Conservation (phyloP, 805 yeast species). For the Candida xiaguanensis region DNA sequence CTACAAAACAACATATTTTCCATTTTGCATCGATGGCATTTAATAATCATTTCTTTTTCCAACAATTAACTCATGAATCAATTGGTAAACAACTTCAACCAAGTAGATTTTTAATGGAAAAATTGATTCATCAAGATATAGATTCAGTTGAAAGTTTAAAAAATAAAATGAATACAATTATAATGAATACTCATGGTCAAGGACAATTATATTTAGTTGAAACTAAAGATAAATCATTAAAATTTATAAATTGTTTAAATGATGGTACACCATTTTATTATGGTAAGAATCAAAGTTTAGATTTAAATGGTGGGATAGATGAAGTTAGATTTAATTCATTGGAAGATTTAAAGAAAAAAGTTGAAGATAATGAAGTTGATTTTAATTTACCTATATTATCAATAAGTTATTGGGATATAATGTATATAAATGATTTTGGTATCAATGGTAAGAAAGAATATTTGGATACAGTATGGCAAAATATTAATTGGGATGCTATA, state of each 20-base stretch:
- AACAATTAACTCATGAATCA: slow-evolving; percentile 45
- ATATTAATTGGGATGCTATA: slow-evolving; percentile 80
- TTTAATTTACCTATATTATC: slow-evolving; percentile 72
- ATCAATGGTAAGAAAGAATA: slow-evolving; percentile 67
- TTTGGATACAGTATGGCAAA: slow-evolving; percentile 69
- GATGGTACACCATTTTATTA: slow-evolving; percentile 76
- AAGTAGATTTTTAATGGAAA: slow-evolving; percentile 34
- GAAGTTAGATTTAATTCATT: slow-evolving; percentile 50
- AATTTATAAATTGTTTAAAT: slow-evolving; percentile 55
- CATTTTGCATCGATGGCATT: slow-evolving; percentile 89
- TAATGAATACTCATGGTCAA: slow-evolving; percentile 55
- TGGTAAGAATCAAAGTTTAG: slow-evolving; percentile 67
- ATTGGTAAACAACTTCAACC: slow-evolving; percentile 34
- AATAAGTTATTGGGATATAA: slow-evolving; percentile 83
- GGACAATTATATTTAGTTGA: slow-evolving; percentile 80
- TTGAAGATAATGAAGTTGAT: slow-evolving; percentile 45
- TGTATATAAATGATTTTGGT: slow-evolving; percentile 85
- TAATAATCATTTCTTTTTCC: slow-evolving; percentile 86
- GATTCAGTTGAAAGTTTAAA: slow-evolving; percentile 48
- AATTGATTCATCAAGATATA: slow-evolving; percentile 31
- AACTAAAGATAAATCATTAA: slow-evolving; percentile 53
- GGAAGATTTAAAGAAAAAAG: slow-evolving; percentile 39
- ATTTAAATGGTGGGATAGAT: slow-evolving; percentile 69
- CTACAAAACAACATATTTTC: slow-evolving; percentile 66
- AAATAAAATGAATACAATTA: slow-evolving; percentile 44